Percentiles rank a stretch among this genome's conserved stretches.
Conservation (phyloP, 1,284 basidiomycete species). For the Dichomitus squalens region DNA sequence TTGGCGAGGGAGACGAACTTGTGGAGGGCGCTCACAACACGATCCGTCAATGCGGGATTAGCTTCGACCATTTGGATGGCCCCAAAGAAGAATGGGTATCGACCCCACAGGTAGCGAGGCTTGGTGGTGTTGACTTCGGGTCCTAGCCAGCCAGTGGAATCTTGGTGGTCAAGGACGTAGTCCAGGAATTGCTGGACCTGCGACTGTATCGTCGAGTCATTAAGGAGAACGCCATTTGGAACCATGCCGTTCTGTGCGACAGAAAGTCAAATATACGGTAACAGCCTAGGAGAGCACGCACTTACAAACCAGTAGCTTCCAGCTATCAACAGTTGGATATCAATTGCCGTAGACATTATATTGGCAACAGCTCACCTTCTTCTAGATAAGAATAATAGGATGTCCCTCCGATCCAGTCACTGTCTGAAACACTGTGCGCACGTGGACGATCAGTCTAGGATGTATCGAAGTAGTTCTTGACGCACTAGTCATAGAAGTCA, state of each 20-base stretch:
- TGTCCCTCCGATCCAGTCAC: constrained; percentile 55
- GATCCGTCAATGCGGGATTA: constrained; percentile 44
- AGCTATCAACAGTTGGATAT: constrained; percentile 34
- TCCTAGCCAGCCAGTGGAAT: constrained; percentile 58
- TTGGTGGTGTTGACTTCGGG: constrained; percentile 58
- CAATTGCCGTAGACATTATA: background rate
- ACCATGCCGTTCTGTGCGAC: constrained; percentile 53
- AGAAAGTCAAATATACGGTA: background rate
- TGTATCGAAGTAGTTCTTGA: background rate
- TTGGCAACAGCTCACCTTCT: constrained; percentile 43
- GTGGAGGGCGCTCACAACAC: constrained; percentile 49
- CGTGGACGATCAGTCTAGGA: background rate
- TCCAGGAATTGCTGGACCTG: constrained; percentile 53
- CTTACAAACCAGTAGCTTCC: constrained; percentile 64
- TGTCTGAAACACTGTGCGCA: constrained; percentile 42
- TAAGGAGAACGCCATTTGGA: constrained; percentile 49
- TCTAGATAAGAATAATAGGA: constrained; percentile 55
- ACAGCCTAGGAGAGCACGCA: constrained; percentile 10
- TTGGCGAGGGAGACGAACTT: constrained; percentile 59
- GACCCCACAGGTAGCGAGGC: constrained; percentile 57
- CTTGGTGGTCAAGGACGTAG: constrained; percentile 57
- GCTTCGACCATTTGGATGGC: constrained; percentile 56
- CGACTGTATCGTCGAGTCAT: constrained; percentile 46
- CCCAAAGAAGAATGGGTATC: constrained; percentile 60
- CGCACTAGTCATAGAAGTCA: constrained; percentile 58